These are phyloP conservation scores for Kluyveromyces aestuarii DNA, from an alignment of 805 yeast genomes.

Conservation along the genomic window DNA sequence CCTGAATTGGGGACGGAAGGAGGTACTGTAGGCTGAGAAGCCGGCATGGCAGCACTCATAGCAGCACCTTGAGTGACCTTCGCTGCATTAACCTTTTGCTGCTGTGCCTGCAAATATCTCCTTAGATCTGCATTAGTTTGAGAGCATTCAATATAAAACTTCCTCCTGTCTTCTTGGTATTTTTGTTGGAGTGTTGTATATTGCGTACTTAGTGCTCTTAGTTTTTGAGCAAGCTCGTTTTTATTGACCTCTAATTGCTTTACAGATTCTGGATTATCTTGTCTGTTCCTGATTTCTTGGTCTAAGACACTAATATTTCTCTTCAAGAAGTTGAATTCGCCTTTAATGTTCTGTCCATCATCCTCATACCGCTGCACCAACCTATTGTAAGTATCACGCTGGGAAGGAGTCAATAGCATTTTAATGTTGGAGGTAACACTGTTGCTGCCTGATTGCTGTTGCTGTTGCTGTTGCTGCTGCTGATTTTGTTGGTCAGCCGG, in stretches of 20 bases:
- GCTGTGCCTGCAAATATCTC: conserved; percentile 22
- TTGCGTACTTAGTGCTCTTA: conserved; percentile 20
- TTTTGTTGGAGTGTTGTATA: conserved; percentile 21
- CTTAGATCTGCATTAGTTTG: conserved; percentile 26
- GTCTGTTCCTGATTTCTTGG: conserved; percentile 21
- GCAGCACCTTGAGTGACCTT: not conserved
- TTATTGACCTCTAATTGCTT: conserved; percentile 22
- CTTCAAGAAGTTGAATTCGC: conserved; percentile 22
- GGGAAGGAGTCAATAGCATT: conserved; percentile 24
- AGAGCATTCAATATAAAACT: conserved; percentile 28
- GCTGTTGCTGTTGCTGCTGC: conserved; percentile 6
- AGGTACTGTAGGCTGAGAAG: not conserved
- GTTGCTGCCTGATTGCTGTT: conserved; percentile 7
- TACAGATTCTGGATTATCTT: conserved; percentile 15
- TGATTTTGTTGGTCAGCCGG: conserved; percentile 5
- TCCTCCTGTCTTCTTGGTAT: conserved; percentile 23
- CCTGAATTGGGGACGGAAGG: not conserved
- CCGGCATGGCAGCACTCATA: not conserved
- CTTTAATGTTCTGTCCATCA: conserved; percentile 23
- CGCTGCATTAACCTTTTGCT: conserved; percentile 11
- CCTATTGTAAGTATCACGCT: conserved; percentile 22
- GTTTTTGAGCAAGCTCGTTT: conserved; percentile 17
- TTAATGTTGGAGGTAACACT: conserved; percentile 20
- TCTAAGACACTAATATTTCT: conserved; percentile 24
- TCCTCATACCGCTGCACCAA: conserved; percentile 20